Evolutionary conservation across 805 yeast species (phyloP).

Genomic region (Lachancea thermotolerans): DNA sequence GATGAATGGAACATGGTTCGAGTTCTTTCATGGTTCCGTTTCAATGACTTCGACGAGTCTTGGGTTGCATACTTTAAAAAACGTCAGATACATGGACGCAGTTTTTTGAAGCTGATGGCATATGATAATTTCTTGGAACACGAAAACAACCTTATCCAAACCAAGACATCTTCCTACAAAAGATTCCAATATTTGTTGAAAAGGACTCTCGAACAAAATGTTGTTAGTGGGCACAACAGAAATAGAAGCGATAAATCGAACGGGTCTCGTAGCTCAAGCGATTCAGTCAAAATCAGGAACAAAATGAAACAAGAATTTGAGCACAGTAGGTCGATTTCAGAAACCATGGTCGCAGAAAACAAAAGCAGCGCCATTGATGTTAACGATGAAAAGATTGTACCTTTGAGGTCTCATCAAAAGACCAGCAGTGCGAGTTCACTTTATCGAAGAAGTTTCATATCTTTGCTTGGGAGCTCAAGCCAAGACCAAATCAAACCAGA

Average conservation of each 20-base stretch:
- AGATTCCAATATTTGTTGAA: slow-evolving; percentile 51
- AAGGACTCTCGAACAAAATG: slow-evolving; percentile 36
- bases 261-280: slow-evolving; percentile 26
- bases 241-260: slow-evolving; percentile 19
- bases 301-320: slow-evolving; percentile 10
- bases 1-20: slow-evolving; percentile 67
- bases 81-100: slow-evolving; percentile 52
- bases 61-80: slow-evolving; percentile 65
- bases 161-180: slow-evolving; percentile 46
- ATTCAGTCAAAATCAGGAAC: slow-evolving; percentile 17
- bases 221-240: slow-evolving; percentile 23
- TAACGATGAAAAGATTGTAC: slow-evolving; percentile 6
- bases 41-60: slow-evolving; percentile 59
- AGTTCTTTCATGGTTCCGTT: slow-evolving; percentile 60
- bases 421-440: slow-evolving; percentile 28
- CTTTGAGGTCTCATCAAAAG: slow-evolving; percentile 17
- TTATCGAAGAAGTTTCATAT: slow-evolving; percentile 32
- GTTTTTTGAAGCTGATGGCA: slow-evolving; percentile 60
- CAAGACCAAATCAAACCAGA: slow-evolving; percentile 6
- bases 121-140: slow-evolving; percentile 50
- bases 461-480: slow-evolving; percentile 24
- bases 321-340: slow-evolving; percentile 27
- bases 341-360: slow-evolving; percentile 14
- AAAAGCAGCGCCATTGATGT: slow-evolving; percentile 1
- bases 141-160: slow-evolving; percentile 36